phyloP scores from a whole-genome alignment of 192 early-diverging fungal species.

The Entophlyctis helioformis region DNA sequence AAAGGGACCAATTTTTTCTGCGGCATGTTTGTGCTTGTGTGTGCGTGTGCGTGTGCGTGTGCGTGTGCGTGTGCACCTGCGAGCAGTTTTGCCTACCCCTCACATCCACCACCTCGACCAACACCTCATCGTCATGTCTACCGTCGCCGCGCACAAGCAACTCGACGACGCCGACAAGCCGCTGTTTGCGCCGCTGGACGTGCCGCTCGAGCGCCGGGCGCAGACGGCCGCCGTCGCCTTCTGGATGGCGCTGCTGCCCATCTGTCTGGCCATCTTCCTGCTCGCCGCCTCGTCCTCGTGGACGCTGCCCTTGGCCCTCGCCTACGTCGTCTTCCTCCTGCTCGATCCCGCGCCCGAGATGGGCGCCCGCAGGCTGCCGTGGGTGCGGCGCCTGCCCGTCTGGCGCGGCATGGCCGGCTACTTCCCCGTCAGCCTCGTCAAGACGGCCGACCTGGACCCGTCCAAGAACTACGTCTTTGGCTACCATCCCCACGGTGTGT shows the following conservation, averaged over 20 bases:
- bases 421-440: conserved; percentile 67
- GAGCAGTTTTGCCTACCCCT: too few relatives aligned
- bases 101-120: too few relatives aligned
- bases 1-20: too few relatives aligned
- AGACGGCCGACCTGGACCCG: conserved; percentile 77
- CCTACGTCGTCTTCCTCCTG: conserved; percentile 66
- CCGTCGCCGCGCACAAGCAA: too few relatives aligned
- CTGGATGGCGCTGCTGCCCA: conserved; percentile 49
- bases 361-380: conserved; percentile 55
- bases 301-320: conserved; percentile 23
- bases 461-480: conserved; percentile 80
- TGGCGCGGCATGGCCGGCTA: conserved; percentile 76
- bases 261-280: conserved; percentile 45
- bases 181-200: conserved; percentile 54
- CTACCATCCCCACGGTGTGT: conserved; percentile 71
- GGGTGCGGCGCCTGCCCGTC: conserved; percentile 31
- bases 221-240: conserved; percentile 53
- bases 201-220: conserved; percentile 53
- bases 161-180: too few relatives aligned
- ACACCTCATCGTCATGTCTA: too few relatives aligned
- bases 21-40: too few relatives aligned
- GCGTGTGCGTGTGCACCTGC: too few relatives aligned
- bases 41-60: too few relatives aligned
- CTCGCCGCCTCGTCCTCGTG: conserved; percentile 16
- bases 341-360: conserved; percentile 66